phyloP scores from a whole-genome alignment of 208 protist species.

The Crithidia acanthocephali region DNA sequence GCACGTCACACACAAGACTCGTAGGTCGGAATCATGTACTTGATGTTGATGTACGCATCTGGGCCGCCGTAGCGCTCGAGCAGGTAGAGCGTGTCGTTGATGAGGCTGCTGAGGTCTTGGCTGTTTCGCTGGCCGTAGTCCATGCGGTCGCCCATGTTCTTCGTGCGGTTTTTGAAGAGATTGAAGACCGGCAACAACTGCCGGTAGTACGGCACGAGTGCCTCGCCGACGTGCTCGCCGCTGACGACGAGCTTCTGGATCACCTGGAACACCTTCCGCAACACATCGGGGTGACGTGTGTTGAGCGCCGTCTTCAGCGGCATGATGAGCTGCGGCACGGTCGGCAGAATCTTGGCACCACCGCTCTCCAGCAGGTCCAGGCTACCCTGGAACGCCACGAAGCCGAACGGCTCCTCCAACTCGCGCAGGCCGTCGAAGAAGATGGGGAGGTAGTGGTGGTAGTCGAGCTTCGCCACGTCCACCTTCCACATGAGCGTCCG shows the following conservation, averaged over 20 bases:
- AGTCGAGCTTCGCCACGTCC: conserved; percentile 97
- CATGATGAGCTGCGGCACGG: conserved; percentile 99
- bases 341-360: conserved; percentile 96
- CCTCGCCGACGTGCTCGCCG: conserved; percentile 95
- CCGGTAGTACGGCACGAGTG: conserved; percentile 98
- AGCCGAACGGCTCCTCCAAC: conserved; percentile 96
- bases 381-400: conserved; percentile 95
- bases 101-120: conserved; percentile 94
- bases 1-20: conserved; percentile 76
- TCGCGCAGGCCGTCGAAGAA: conserved; percentile 99
- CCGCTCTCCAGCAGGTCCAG: conserved; percentile 95
- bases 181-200: conserved; percentile 99
- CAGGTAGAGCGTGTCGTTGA: conserved; percentile 98
- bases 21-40: conserved; percentile 96
- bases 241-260: conserved; percentile 97
- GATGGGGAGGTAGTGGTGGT: conserved; percentile 99
- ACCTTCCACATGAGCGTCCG: conserved; percentile 98
- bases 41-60: conserved; percentile 96
- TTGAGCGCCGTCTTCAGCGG: conserved; percentile 98
- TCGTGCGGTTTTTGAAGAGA: conserved; percentile 96
- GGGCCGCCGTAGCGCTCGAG: conserved; percentile 92
- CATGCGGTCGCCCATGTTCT: conserved; percentile 94
- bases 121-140: conserved; percentile 96
- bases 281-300: conserved; percentile 96
- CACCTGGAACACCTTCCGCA: conserved; percentile 96